Evolutionary conservation across 2,329 filamentous ascomycete species (phyloP).

Genomic region (Aspergillus niger): DNA sequence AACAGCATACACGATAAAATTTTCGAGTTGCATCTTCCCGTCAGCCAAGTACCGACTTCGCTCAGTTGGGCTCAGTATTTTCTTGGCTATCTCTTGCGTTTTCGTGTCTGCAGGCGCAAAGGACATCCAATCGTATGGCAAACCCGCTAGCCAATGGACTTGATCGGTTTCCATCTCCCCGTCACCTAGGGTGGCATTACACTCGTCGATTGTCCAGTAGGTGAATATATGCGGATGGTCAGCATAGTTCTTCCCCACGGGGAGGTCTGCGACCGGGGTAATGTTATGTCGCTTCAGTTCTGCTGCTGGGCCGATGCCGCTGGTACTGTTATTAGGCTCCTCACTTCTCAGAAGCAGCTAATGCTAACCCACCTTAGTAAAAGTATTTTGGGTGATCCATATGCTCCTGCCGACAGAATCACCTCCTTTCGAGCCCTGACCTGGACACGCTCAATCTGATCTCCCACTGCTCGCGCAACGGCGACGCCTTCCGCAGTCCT

Average conservation of each 20-base stretch:
- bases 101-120: background rate
- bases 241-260: background rate
- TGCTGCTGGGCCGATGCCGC: background rate
- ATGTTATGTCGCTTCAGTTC: background rate
- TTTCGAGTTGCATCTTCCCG: constrained; percentile 3
- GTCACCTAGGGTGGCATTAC: background rate
- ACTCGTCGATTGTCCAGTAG: constrained; percentile 1
- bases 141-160: background rate
- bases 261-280: background rate
- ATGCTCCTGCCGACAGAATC: background rate
- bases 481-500: background rate
- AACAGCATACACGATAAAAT: background rate
- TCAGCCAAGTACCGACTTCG: background rate
- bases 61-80: background rate
- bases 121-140: constrained; percentile 7
- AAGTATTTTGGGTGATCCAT: constrained; percentile 4
- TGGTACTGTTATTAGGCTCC: background rate
- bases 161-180: background rate
- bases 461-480: background rate
- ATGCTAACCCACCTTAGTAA: background rate
- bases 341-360: background rate
- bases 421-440: background rate
- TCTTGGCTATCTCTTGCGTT: background rate
- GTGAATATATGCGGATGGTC: constrained; percentile 5
- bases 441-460: background rate